Percentiles rank a stretch among this genome's conserved stretches.
These are phyloP conservation scores for Piper longum DNA, from an alignment of 164 flowering plant genomes.

Conservation along the genomic window DNA sequence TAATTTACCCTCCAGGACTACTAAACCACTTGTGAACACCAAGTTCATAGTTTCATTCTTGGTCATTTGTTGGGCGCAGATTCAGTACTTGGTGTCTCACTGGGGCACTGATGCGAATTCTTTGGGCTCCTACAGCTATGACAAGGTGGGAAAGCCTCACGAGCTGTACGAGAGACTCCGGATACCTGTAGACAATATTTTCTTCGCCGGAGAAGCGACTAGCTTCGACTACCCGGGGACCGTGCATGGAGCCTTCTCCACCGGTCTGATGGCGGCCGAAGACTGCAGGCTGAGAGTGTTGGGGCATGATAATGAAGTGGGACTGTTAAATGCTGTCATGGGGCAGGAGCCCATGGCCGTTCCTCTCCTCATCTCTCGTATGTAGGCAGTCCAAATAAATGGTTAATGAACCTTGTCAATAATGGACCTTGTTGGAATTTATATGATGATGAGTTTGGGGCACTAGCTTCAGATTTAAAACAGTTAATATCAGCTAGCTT, in stretches of 20 bases:
- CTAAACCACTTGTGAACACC: neutral
- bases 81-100: slow-evolving; percentile 77
- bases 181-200: slow-evolving; percentile 78
- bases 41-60: too few species aligned
- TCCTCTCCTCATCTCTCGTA: slow-evolving; percentile 71
- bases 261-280: slow-evolving; percentile 90
- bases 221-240: slow-evolving; percentile 67
- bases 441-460: too few species aligned
- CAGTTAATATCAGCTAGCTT: too few species aligned
- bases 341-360: slow-evolving; percentile 41
- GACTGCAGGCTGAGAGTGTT: slow-evolving; percentile 86
- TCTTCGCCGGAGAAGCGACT: slow-evolving; percentile 97
- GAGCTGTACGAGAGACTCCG: slow-evolving; percentile 75
- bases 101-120: slow-evolving; percentile 81
- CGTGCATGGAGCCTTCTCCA: slow-evolving; percentile 89
- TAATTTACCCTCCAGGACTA: neutral
- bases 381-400: slow-evolving; percentile 20
- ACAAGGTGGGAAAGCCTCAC: slow-evolving; percentile 76
- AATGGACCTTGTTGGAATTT: too few species aligned
- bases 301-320: slow-evolving; percentile 65
- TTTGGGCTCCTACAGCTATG: slow-evolving; percentile 85
- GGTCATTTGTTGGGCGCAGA: slow-evolving; percentile 27
- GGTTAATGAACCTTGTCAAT: too few species aligned
- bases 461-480: too few species aligned
- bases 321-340: slow-evolving; percentile 57